Percentiles rank a stretch among this genome's conserved stretches.
phyloP scores from a whole-genome alignment of 2,329 filamentous ascomycete species.

The Paraconiothyrium sp. region DNA sequence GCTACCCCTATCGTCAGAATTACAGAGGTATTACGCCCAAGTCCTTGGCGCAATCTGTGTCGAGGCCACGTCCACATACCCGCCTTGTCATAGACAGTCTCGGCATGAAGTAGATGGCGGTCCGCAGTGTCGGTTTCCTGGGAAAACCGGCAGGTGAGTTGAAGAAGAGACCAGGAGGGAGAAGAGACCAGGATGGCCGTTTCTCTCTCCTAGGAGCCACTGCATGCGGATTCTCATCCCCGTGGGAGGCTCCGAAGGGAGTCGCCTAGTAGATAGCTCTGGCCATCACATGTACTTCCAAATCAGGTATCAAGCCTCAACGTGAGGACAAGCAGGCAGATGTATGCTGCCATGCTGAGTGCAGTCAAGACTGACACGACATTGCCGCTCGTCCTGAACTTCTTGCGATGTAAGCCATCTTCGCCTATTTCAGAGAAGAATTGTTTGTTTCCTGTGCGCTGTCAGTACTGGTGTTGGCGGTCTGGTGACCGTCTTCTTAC shows the following conservation, averaged over 20 bases:
- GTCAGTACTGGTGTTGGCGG: constrained; percentile 22
- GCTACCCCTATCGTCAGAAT: constrained; percentile 22
- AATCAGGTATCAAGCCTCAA: constrained; percentile 54
- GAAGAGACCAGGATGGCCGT: constrained; percentile 15
- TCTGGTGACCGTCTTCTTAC: constrained; percentile 24
- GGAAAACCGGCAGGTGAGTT: constrained; percentile 11
- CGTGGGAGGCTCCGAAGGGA: neutral
- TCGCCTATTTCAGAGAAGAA: constrained; percentile 78
- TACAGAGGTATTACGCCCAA: constrained; percentile 28
- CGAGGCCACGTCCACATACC: constrained; percentile 15
- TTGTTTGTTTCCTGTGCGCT: constrained; percentile 74
- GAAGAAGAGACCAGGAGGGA: constrained; percentile 15
- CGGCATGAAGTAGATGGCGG: constrained; percentile 15
- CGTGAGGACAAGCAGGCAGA: constrained; percentile 67
- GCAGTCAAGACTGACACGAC: constrained; percentile 70
- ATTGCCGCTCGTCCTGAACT: constrained; percentile 72
- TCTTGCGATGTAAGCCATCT: constrained; percentile 68
- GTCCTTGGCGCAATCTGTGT: constrained; percentile 34
- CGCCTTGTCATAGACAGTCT: constrained; percentile 16
- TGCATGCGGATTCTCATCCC: neutral
- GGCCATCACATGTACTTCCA: constrained; percentile 9
- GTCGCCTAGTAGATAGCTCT: neutral
- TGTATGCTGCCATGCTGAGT: constrained; percentile 69
- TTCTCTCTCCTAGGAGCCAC: neutral
- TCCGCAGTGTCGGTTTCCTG: constrained; percentile 20